Base-by-base conservation (phyloP, 2,329 filamentous ascomycete genomes). In the Apiospora hydei region DNA sequence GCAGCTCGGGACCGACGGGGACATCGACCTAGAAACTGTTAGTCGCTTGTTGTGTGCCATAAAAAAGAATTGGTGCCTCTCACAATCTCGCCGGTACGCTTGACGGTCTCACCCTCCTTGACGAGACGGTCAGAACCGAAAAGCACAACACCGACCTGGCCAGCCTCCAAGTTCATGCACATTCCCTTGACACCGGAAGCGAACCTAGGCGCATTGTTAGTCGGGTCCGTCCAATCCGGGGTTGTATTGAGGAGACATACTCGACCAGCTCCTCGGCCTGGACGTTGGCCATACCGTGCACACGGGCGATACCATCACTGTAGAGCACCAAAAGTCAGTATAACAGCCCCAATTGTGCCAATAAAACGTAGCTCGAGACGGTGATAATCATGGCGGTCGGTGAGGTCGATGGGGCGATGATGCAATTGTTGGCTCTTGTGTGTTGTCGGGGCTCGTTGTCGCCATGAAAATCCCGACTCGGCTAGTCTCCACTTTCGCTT, bases 151-250 rank as follows among this genome's bases (percentile, higher is more conserved):
- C 96, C 96, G 89, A 99, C 96, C 88, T 98, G 96, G 86, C 96
- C 96, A 87, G 96, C 96, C 90, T 99, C 96, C 88, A 99, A 92
- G 94, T 99, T 99, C 96, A 99, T 98, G 94, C 96, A 98, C 96
- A 99, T 99, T 87, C 96, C 96, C 93, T 98, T 98, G 88, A 98
- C 96, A 86, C 96, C 96, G 78, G 96, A 99, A 82, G 96, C 94
- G 90, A 99, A 99, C 90, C 95, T 98, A 64, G 78, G 72, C 67
- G 47, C 11, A 41, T 21, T 53, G 71, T 80, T 51, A 74, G 73
- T 47, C 38, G 34, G 75, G 79, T 75, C 74, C 76, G 73, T 71
- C 53, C 47, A 67, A 69, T 61, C 73, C 73, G 68, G 72, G 69
- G 72, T 53, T 70, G 7, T 49, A 18, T 68, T 70, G 69, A 73